phyloP scores from a whole-genome alignment of 2,329 filamentous ascomycete genomes.

The Fusarium fracticaudum region DNA sequence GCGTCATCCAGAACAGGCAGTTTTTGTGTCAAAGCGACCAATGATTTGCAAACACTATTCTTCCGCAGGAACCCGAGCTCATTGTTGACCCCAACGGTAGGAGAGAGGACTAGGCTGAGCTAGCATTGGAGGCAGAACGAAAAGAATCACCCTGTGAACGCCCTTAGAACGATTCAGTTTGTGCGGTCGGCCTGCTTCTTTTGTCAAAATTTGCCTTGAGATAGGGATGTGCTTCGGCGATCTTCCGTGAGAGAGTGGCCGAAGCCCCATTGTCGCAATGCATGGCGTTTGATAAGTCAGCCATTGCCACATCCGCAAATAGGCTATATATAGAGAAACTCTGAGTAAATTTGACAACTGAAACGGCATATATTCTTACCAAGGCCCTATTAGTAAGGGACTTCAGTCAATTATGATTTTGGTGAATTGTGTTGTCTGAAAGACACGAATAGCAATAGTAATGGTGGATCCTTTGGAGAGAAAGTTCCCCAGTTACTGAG shows the following conservation, averaged over 20 bases:
- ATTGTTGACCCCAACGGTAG: conserved; percentile 34
- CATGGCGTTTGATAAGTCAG: not conserved
- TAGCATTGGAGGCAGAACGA: not conserved
- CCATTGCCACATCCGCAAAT: not conserved
- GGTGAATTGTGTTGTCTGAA: not conserved
- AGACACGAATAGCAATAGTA: not conserved
- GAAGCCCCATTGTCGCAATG: not conserved
- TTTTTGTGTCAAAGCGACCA: conserved; percentile 37
- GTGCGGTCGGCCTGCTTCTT: conserved; percentile 18
- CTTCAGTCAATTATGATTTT: not conserved
- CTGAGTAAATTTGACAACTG: not conserved
- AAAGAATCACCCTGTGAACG: not conserved
- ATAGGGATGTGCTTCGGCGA: conserved; percentile 20
- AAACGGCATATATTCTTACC: not conserved
- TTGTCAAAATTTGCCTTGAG: conserved; percentile 14
- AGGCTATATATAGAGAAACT: not conserved
- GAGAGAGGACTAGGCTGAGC: conserved; percentile 5
- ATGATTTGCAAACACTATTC: conserved; percentile 31
- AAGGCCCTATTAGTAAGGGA: not conserved
- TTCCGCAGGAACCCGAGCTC: conserved; percentile 34
- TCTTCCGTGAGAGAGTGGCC: conserved; percentile 15
- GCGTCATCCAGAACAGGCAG: conserved; percentile 36
- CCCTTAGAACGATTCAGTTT: not conserved
- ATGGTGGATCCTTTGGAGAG: not conserved
- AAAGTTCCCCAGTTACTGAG: not conserved